phyloP scores from a whole-genome alignment of 108 stramenopile species.

The Stephanodiscus minutulus region DNA sequence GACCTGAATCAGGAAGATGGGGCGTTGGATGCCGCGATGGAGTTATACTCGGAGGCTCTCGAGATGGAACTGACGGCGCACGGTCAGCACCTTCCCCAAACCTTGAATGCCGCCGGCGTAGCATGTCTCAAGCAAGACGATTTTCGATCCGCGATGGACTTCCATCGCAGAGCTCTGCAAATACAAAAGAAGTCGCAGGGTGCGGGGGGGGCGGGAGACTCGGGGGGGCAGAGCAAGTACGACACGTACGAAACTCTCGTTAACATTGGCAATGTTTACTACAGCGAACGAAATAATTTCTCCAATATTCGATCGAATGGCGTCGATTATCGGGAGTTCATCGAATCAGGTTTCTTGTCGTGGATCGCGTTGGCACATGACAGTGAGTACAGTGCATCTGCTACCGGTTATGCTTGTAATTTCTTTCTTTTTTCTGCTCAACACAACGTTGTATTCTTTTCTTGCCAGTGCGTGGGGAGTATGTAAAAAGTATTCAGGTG shows the following conservation, averaged over 20 bases:
- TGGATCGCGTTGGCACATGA: slow-evolving; percentile 76
- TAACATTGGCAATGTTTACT: slow-evolving; percentile 78
- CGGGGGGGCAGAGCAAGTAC: slow-evolving; percentile 31
- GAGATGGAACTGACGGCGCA: slow-evolving; percentile 45
- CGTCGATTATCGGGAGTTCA: slow-evolving; percentile 73
- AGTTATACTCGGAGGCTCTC: slow-evolving; percentile 61
- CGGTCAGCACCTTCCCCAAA: slow-evolving; percentile 64
- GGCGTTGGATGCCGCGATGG: slow-evolving; percentile 54
- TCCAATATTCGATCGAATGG: slow-evolving; percentile 55
- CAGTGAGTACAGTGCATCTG: too few species aligned
- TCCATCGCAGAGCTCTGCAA: slow-evolving; percentile 66
- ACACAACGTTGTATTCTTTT: too few species aligned
- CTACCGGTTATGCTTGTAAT: too few species aligned
- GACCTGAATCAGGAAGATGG: slow-evolving; percentile 44
- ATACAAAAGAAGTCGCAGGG: slow-evolving; percentile 67
- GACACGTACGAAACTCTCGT: slow-evolving; percentile 73
- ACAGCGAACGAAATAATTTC: slow-evolving; percentile 71
- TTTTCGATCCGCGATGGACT: slow-evolving; percentile 69
- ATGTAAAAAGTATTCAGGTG: slow-evolving; percentile 47
- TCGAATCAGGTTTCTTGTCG: slow-evolving; percentile 75
- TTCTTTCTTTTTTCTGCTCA: too few species aligned
- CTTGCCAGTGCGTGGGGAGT: slow-evolving; percentile 71
- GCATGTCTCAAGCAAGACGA: slow-evolving; percentile 54
- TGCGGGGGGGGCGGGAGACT: too few species aligned
- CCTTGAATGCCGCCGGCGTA: slow-evolving; percentile 63